Evolutionary conservation across 2,329 filamentous ascomycete species (phyloP).

Genomic region (Paraphoma sp.): DNA sequence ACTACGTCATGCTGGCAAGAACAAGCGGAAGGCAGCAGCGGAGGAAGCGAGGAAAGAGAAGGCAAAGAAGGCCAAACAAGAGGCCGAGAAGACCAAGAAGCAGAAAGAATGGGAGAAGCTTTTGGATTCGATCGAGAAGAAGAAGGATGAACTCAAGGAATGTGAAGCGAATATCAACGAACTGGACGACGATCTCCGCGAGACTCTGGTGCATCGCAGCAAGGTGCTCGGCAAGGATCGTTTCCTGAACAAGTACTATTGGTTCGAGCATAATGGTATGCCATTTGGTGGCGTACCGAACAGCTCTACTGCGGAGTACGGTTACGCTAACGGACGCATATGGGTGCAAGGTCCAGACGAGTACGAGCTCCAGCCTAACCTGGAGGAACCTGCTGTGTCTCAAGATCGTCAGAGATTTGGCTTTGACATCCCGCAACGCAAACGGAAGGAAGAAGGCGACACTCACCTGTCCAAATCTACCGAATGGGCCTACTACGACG

Average conservation of each 20-base stretch:
- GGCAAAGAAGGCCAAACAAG: slow-evolving; percentile 67
- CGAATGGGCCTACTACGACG: slow-evolving; percentile 92
- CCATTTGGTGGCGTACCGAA: slow-evolving; percentile 86
- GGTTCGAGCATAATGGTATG: slow-evolving; percentile 99
- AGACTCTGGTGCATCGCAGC: slow-evolving; percentile 91
- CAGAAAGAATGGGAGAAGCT: slow-evolving; percentile 89
- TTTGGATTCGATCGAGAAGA: slow-evolving; percentile 86
- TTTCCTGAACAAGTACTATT: slow-evolving; percentile 98
- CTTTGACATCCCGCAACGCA: slow-evolving; percentile 85
- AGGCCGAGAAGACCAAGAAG: slow-evolving; percentile 70
- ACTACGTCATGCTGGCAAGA: slow-evolving; percentile 65
- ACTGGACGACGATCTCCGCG: slow-evolving; percentile 89
- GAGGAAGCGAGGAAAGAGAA: slow-evolving; percentile 66
- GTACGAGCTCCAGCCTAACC: slow-evolving; percentile 68
- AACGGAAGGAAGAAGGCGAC: slow-evolving; percentile 81
- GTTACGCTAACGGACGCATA: slow-evolving; percentile 91
- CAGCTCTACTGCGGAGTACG: slow-evolving; percentile 85
- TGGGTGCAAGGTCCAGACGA: slow-evolving; percentile 97
- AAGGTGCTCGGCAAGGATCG: slow-evolving; percentile 90
- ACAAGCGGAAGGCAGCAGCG: slow-evolving; percentile 77
- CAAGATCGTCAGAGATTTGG: slow-evolving; percentile 79
- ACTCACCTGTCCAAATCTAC: slow-evolving; percentile 77
- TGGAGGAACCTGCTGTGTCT: slow-evolving; percentile 68
- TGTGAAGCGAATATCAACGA: slow-evolving; percentile 85
- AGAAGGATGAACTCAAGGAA: slow-evolving; percentile 78